Conservation (phyloP, 176 grass and related monocot genomes). For the sorghum (Sorghum bicolor) region DNA sequence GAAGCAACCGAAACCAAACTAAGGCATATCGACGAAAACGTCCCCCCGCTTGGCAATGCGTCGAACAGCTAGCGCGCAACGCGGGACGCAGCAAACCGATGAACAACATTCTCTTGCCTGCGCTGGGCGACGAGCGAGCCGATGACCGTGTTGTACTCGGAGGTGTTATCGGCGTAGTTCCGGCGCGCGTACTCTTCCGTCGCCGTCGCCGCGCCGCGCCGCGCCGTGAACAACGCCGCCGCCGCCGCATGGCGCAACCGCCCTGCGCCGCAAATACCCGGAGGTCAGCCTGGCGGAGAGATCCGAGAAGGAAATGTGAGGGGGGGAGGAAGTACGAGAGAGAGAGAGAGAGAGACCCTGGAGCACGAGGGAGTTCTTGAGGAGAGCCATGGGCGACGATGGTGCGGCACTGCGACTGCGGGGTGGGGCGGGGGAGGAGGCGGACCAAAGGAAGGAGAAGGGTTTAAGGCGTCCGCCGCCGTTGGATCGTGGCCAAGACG, state of each 20-base stretch:
- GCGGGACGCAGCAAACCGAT: not conserved
- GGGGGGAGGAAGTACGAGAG: not conserved
- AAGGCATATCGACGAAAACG: not conserved
- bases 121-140: conserved; percentile 76
- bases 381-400: conserved; percentile 59
- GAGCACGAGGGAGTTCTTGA: conserved; percentile 57
- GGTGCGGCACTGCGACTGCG: not conserved
- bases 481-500: not conserved
- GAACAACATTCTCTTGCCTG: conserved; percentile 35
- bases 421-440: not conserved
- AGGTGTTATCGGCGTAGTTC: conserved; percentile 82
- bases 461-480: conserved; percentile 17
- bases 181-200: conserved; percentile 72
- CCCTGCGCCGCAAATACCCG: conserved; percentile 31
- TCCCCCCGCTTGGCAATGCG: conserved; percentile 5
- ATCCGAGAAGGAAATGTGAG: not conserved
- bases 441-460: not conserved
- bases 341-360: conserved; percentile 9
- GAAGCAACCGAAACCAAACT: not conserved
- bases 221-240: not conserved
- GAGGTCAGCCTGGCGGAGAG: not conserved
- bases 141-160: conserved; percentile 97
- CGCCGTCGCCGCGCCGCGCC: conserved; percentile 45
- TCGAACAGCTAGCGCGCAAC: conserved; percentile 51
- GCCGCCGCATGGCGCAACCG: conserved; percentile 25